Percentiles rank a stretch among this genome's conserved stretches.
Conservation (phyloP, 169 alveolate species). For the Amoebophrya sp. region DNA sequence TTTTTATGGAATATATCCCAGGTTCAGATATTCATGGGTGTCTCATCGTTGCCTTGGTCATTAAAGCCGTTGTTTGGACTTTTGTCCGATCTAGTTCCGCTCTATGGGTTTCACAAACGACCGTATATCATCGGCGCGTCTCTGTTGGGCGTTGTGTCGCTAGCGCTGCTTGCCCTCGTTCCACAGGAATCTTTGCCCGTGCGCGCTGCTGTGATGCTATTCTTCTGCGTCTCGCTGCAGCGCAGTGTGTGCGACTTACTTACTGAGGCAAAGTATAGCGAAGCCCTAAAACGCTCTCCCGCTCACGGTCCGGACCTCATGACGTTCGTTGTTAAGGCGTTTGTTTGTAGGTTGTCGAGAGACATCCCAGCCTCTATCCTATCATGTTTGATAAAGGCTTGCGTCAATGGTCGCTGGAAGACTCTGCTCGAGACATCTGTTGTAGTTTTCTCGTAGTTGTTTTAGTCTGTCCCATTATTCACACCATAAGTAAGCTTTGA, state of each 20-base stretch:
- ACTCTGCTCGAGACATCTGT: no score
- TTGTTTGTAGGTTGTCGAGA: not conserved
- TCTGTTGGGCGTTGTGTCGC: conserved; percentile 36
- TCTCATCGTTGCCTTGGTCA: conserved; percentile 43
- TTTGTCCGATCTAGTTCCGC: conserved; percentile 43
- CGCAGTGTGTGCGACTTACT: conserved; percentile 46
- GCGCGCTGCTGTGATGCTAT: conserved; percentile 24
- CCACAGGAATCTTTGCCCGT: not conserved
- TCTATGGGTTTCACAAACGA: conserved; percentile 42
- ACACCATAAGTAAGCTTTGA: no score
- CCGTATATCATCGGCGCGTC: conserved; percentile 44
- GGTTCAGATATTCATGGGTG: conserved; percentile 43
- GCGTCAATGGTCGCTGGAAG: no score
- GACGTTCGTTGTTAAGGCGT: conserved; percentile 36
- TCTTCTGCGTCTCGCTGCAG: conserved; percentile 45
- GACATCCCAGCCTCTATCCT: not conserved
- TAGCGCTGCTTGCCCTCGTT: conserved; percentile 30
- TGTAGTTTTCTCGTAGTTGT: no score
- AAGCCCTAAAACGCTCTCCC: conserved; percentile 41
- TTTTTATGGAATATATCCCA: no score
- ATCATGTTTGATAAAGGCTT: not conserved
- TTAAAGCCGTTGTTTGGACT: conserved; percentile 49
- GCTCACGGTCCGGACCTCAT: conserved; percentile 46
- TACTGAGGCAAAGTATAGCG: conserved; percentile 48
- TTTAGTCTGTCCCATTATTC: no score